These are phyloP conservation scores for Nakazawaea ernobii DNA, from an alignment of 805 yeast genomes.

Conservation along the genomic window DNA sequence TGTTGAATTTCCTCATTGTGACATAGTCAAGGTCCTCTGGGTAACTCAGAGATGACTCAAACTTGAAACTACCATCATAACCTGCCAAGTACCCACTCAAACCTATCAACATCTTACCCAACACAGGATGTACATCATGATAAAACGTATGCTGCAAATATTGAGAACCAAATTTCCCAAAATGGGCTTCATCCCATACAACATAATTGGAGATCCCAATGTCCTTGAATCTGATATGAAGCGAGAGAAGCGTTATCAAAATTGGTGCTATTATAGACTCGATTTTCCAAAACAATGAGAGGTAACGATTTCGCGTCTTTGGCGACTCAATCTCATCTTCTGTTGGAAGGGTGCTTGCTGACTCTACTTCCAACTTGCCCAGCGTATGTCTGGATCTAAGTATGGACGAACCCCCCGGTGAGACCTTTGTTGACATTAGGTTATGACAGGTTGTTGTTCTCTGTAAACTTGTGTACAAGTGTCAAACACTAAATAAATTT, in stretches of 20 bases:
- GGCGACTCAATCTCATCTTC: too few species aligned
- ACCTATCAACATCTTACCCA: slow-evolving; percentile 78
- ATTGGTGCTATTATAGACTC: slow-evolving; percentile 37
- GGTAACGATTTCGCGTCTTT: too few species aligned
- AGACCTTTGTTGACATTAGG: too few species aligned
- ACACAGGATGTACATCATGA: slow-evolving; percentile 84
- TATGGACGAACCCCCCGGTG: too few species aligned
- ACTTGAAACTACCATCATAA: slow-evolving; percentile 84
- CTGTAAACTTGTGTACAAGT: too few species aligned
- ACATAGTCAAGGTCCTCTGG: slow-evolving; percentile 69
- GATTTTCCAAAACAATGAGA: background rate
- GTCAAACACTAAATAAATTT: too few species aligned
- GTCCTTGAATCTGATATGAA: slow-evolving; percentile 52
- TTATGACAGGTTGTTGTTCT: too few species aligned
- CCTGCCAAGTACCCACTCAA: slow-evolving; percentile 77
- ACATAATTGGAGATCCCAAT: slow-evolving; percentile 55
- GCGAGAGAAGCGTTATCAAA: slow-evolving; percentile 37
- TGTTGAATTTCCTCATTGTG: slow-evolving; percentile 69
- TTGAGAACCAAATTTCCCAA: slow-evolving; percentile 82
- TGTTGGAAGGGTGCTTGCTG: too few species aligned
- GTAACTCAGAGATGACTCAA: slow-evolving; percentile 74
- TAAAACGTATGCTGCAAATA: slow-evolving; percentile 75
- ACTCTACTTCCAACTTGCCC: too few species aligned
- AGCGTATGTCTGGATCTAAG: too few species aligned
- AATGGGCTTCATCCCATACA: slow-evolving; percentile 95